Evolutionary conservation across 1,284 basidiomycete genomes (phyloP).

Genomic region (Anthracocystis setariae): DNA sequence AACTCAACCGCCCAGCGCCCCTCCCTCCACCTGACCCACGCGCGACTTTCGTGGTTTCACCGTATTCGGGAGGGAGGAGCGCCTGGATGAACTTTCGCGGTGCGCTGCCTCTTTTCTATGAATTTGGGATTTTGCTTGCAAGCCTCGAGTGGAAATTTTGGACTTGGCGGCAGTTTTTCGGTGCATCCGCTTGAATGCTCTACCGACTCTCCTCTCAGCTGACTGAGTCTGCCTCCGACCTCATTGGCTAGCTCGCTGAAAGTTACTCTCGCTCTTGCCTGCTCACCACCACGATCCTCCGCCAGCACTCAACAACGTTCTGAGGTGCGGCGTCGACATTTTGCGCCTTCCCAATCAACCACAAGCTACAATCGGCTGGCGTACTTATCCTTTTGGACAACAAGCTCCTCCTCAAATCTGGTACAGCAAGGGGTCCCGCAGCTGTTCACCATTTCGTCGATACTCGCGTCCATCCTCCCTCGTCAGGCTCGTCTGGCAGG

Average conservation of each 20-base stretch:
- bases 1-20: background rate
- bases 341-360: background rate
- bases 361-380: background rate
- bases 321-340: background rate
- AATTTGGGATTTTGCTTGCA: too few species aligned
- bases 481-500: conserved; percentile 42
- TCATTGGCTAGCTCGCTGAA: background rate
- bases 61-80: conserved; percentile 6
- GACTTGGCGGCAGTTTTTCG: conserved; percentile 20
- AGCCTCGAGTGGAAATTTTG: background rate
- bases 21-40: conserved; percentile 15
- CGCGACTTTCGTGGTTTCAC: background rate
- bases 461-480: conserved; percentile 17
- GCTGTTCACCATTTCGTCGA: conserved; percentile 33
- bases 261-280: conserved; percentile 1
- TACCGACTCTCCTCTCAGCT: conserved; percentile 5
- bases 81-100: conserved; percentile 1
- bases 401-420: background rate
- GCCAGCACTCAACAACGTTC: background rate
- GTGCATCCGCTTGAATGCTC: conserved; percentile 11
- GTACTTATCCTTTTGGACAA: background rate
- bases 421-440: background rate
- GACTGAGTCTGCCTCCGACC: conserved; percentile 3
- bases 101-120: conserved; percentile 7
- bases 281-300: conserved; percentile 8